Evolutionary conservation across 163 green algal species (phyloP), one percentile per base, ranked within the genome.

Genomic region (Scenedesmus sp.): DNA sequence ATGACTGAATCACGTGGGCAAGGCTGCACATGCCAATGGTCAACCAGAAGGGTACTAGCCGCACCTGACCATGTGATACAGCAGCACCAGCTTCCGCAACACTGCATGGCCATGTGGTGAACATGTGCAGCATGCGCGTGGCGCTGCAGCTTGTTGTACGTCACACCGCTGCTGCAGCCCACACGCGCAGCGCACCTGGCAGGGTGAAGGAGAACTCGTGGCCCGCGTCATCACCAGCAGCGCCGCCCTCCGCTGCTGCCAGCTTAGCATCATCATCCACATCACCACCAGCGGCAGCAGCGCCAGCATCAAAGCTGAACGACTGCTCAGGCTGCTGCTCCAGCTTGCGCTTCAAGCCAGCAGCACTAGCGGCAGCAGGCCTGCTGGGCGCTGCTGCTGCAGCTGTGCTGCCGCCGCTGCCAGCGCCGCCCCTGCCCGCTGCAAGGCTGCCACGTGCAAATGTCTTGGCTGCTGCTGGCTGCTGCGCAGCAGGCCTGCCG

Each of bases 191-290:
- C 70, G 56, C 77, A 88, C 88, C 88, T 81, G 88, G 88, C 74
- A 57, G 55, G 59, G 81, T 81, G 84, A 92, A 88, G 1, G 81
- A 88, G 18, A 92, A 92, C 16, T 87, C 88, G 26, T 85, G 70
- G 7, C 13, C 46, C 8, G 16, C 54, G 18, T 79, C 86, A 66
- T 84, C 54, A 54, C 84, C 12, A 54, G 13, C 64, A 82, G 26
- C n/a, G 20, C n/a, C 52, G 12, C 23, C 86, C 56, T 84, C 74
- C 34, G 64, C 55, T 46, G 74, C 87, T n/a, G 56, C 74, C 52
- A 15, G 15, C 56, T 5, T 46, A 34, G 81, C 59, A 55, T 46
- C 56, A 66, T 56, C 55, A 20, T 26, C 60, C 2, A 9, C 13
- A 18, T 46, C 88, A 7, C 57, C 76, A 62, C n/a, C 79, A 66